phyloP scores from a whole-genome alignment of 345 rosid species.

The Pistacia atlantica region DNA sequence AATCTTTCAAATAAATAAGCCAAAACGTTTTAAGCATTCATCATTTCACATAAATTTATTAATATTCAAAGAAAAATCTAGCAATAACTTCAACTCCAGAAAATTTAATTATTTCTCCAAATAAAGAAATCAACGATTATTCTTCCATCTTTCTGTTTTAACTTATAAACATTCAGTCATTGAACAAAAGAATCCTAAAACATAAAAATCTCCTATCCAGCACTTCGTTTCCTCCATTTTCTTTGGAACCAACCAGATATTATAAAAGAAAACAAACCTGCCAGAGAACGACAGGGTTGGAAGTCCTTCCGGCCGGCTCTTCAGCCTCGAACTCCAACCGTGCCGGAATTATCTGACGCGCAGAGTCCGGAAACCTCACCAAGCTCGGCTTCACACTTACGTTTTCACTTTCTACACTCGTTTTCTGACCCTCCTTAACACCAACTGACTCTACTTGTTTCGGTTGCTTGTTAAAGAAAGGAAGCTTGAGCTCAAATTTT shows the following conservation, averaged over 20 bases:
- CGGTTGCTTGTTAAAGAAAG: slow-evolving; percentile 26
- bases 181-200: background rate
- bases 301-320: slow-evolving; percentile 42
- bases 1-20: too few species aligned
- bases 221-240: background rate
- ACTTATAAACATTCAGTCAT: too few species aligned
- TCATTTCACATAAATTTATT: too few species aligned
- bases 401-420: background rate
- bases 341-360: slow-evolving; percentile 23
- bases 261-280: slow-evolving; percentile 38
- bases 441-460: slow-evolving; percentile 16
- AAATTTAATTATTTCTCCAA: background rate
- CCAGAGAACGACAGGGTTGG: slow-evolving; percentile 57
- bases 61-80: too few species aligned
- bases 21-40: too few species aligned
- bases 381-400: slow-evolving; percentile 6
- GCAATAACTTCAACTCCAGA: background rate
- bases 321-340: slow-evolving; percentile 45
- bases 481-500: slow-evolving; percentile 29
- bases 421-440: slow-evolving; percentile 14
- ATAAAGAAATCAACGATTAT: background rate
- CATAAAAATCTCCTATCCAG: background rate
- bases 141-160: too few species aligned
- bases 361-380: slow-evolving; percentile 10
- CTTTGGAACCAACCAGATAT: background rate